phyloP scores from a whole-genome alignment of 768 basidiomycete genomes.

The Pleurotus sapidus region DNA sequence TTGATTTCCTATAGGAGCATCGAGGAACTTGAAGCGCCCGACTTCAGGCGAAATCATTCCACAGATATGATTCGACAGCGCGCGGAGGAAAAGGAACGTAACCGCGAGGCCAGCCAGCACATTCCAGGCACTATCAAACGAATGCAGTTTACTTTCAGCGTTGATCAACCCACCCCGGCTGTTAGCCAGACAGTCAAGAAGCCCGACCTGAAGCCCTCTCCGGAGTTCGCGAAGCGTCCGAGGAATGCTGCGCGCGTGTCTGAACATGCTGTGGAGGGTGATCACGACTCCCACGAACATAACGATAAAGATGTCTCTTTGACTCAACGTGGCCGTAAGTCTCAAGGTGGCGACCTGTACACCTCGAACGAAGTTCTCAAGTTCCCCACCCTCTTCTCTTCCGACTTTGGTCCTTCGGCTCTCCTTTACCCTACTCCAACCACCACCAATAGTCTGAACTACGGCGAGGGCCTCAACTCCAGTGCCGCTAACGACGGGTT shows the following conservation, averaged over 20 bases:
- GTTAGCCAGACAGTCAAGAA: constrained; percentile 39
- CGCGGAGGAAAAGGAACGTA: constrained; percentile 79
- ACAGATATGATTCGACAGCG: constrained; percentile 79
- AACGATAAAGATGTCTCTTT: constrained; percentile 36
- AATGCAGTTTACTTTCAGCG: constrained; percentile 88
- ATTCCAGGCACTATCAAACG: constrained; percentile 76
- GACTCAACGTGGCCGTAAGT: constrained; percentile 29
- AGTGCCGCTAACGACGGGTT: constrained; percentile 47
- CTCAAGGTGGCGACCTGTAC: constrained; percentile 14
- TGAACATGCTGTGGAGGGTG: constrained; percentile 23
- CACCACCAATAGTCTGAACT: constrained; percentile 66
- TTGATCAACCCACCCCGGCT: constrained; percentile 62
- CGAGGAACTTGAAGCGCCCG: constrained; percentile 81
- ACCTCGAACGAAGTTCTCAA: constrained; percentile 41
- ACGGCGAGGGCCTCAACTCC: constrained; percentile 68
- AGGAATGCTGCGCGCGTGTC: constrained; percentile 30
- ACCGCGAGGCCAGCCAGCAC: constrained; percentile 64
- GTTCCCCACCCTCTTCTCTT: constrained; percentile 73
- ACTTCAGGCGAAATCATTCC: constrained; percentile 76
- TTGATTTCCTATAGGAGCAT: constrained; percentile 56
- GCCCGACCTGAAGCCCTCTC: constrained; percentile 63
- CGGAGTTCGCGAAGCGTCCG: constrained; percentile 51
- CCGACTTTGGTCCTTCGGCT: constrained; percentile 76
- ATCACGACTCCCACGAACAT: constrained; percentile 23
- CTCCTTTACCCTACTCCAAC: constrained; percentile 68